Base-by-base conservation (phyloP, 1,284 basidiomycete genomes). In the Ceratorhiza oryzae-sativae region DNA sequence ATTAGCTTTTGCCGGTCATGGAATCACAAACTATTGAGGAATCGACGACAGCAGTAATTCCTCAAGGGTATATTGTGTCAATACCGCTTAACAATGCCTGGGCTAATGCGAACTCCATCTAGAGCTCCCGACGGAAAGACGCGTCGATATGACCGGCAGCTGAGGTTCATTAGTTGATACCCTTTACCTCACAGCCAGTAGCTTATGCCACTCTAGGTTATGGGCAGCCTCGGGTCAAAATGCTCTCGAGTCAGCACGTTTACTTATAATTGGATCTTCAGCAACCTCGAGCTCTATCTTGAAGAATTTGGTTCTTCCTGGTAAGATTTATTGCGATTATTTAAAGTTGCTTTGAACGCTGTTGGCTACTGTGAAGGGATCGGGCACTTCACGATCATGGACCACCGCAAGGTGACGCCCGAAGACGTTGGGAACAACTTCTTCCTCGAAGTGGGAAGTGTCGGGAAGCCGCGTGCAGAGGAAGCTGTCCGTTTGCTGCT, bases 291-390 rank as follows among this genome's bases (percentile, higher is more conserved):
- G 92, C 34, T 91, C 93, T 71, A 88, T 94, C 74, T 85, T 98
- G 75, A 98, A 98, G 85, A 98, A 98, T 79, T 89, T 98, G 74
- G 94, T 98, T 36, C 87, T 98, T 10, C 96, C 97, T 2, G 97
- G 83, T 83, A 8, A 67, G 80, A 56, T 15, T 13, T 71, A 34
- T 13, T 27, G 8, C 48, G 8, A 15, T 27, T 25, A 27, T 23
- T 23, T 49, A 49, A 25, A 25, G 25, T 13, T 15, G 1, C 51
- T 12, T 18, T 20, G 13, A 30, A 27, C 25, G 13, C 41, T 42
- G 23, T 48, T 53, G 27, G 61, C 23, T 49, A 10, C 48, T 25
- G 4, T 8, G 20, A 72, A 84, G 83, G 97, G 20, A 88, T 98
- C 74, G 93, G 95, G 23, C 87, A 91, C 78, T 97, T 98, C 79